phyloP scores from a whole-genome alignment of 2,329 filamentous ascomycete species.

The Monilinia fructigena region DNA sequence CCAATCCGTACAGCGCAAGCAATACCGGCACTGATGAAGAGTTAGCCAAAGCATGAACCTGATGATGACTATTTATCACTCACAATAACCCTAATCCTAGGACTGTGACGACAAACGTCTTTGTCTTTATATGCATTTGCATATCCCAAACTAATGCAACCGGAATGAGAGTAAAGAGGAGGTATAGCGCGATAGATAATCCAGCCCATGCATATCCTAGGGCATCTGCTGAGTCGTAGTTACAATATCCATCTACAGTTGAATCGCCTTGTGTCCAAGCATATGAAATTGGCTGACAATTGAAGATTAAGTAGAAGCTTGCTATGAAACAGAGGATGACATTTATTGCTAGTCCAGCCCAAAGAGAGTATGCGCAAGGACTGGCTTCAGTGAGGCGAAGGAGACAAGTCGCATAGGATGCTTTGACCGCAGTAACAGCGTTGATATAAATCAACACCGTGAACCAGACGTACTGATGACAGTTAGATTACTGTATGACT shows the following conservation, averaged over 20 bases:
- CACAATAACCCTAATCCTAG: slow-evolving; percentile 22
- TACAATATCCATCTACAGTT: slow-evolving; percentile 16
- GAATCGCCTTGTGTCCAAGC: slow-evolving; percentile 19
- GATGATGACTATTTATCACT: not conserved
- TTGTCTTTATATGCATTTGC: slow-evolving; percentile 21
- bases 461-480: slow-evolving; percentile 21
- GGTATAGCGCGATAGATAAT: slow-evolving; percentile 13
- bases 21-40: not conserved
- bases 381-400: slow-evolving; percentile 19
- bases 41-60: not conserved
- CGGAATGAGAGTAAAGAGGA: slow-evolving; percentile 16
- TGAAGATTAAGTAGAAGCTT: slow-evolving; percentile 21
- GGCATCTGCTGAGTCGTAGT: slow-evolving; percentile 16
- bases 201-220: slow-evolving; percentile 20
- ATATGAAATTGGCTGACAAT: slow-evolving; percentile 19
- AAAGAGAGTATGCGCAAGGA: slow-evolving; percentile 17
- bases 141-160: slow-evolving; percentile 22
- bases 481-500: not conserved
- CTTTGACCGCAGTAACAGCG: slow-evolving; percentile 18
- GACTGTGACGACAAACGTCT: slow-evolving; percentile 13
- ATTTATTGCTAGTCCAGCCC: slow-evolving; percentile 17
- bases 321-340: slow-evolving; percentile 18
- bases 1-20: slow-evolving; percentile 14
- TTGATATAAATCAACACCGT: slow-evolving; percentile 19
- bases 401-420: slow-evolving; percentile 21